Conservation (phyloP, 441 rosid genomes). For the Aleurites moluccanus region DNA sequence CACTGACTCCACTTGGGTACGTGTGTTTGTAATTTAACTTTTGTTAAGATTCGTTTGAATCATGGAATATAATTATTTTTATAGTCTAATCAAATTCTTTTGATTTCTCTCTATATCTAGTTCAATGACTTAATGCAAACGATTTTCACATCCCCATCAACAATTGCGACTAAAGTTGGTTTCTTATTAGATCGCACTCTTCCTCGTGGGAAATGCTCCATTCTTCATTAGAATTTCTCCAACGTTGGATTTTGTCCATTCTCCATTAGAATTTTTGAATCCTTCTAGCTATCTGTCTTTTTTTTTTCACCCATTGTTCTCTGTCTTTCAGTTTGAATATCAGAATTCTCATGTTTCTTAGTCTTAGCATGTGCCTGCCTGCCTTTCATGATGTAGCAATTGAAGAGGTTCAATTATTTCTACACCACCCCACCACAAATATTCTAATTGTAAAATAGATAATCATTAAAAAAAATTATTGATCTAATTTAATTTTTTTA, state of each 20-base stretch:
- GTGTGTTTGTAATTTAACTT: neutral
- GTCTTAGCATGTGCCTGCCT: neutral
- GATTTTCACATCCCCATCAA: neutral
- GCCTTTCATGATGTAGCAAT: neutral
- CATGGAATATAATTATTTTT: too few relatives aligned
- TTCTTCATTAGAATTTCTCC: too few relatives aligned
- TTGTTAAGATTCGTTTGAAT: too few relatives aligned
- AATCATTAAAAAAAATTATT: too few relatives aligned
- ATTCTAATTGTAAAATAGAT: too few relatives aligned
- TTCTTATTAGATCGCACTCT: neutral
- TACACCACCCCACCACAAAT: too few relatives aligned
- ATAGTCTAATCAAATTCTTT: neutral
- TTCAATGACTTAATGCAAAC: neutral
- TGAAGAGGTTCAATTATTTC: too few relatives aligned
- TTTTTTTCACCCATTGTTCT: neutral
- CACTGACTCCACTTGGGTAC: slow-evolving; percentile 19
- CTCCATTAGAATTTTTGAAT: neutral
- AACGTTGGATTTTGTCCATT: neutral
- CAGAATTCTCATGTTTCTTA: neutral
- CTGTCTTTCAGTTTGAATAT: slow-evolving; percentile 4
- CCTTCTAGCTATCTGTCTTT: neutral
- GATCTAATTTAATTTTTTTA: too few relatives aligned
- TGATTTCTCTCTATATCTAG: neutral
- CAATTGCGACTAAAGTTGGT: neutral
- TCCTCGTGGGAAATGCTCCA: too few relatives aligned